phyloP scores from a whole-genome alignment of 495 filamentous ascomycete species.

The Xylaria scruposa region DNA sequence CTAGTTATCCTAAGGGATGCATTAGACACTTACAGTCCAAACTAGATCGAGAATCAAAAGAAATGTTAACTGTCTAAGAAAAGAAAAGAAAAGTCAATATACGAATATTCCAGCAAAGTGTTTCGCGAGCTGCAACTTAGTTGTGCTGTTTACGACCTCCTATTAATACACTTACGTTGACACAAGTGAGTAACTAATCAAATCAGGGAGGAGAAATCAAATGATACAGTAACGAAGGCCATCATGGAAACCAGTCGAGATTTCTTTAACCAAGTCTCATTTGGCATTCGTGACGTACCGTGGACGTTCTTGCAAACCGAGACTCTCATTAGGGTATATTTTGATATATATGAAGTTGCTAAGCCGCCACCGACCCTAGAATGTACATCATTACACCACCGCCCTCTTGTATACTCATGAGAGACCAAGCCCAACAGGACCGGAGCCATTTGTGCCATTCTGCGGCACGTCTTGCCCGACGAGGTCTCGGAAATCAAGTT shows the following conservation, averaged over 20 bases:
- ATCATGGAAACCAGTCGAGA: too few species aligned
- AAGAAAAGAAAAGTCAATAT: too few species aligned
- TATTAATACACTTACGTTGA: neutral
- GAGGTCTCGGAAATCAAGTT: slow-evolving; percentile 85
- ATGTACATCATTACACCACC: neutral
- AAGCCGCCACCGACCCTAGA: neutral
- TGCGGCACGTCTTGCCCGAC: slow-evolving; percentile 52
- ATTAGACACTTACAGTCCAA: neutral
- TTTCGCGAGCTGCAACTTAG: neutral
- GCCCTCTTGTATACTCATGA: slow-evolving; percentile 29
- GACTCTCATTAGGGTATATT: neutral
- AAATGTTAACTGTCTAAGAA: too few species aligned
- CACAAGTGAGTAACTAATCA: neutral
- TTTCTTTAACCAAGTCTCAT: too few species aligned
- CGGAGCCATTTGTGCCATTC: slow-evolving; percentile 28
- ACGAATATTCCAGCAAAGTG: neutral
- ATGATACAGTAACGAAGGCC: neutral
- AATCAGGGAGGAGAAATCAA: neutral
- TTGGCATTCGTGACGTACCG: too few species aligned
- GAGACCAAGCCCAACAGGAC: slow-evolving; percentile 52
- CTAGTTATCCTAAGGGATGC: neutral
- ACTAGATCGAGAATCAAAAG: neutral
- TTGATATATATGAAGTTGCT: neutral
- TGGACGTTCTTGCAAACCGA: neutral
- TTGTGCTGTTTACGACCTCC: neutral